Percentiles rank a stretch among this genome's conserved stretches.
phyloP scores from a whole-genome alignment of 1,139 yeast genomes.

The Kodamaea sp. region DNA sequence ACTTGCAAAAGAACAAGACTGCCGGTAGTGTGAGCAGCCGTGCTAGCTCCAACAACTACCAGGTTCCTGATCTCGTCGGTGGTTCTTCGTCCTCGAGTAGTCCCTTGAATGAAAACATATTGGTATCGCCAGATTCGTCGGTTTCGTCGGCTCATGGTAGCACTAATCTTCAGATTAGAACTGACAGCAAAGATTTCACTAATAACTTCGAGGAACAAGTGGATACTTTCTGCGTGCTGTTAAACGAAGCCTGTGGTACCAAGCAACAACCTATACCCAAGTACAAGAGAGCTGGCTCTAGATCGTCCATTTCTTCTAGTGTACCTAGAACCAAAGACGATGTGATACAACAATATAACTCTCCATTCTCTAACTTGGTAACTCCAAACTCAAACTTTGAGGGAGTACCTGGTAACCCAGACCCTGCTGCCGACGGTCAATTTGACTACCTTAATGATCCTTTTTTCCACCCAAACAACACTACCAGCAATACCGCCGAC shows the following conservation, averaged over 20 bases:
- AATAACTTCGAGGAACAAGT: constrained; percentile 43
- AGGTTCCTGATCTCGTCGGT: constrained; percentile 39
- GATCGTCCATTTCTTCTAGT: constrained; percentile 6
- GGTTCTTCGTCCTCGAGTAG: constrained; percentile 38
- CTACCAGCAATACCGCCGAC: constrained; percentile 10
- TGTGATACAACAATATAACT: constrained; percentile 10
- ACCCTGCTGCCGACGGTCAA: neutral
- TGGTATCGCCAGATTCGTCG: constrained; percentile 38
- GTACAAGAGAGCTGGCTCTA: constrained; percentile 23
- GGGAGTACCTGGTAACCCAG: constrained; percentile 1
- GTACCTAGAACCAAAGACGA: constrained; percentile 6
- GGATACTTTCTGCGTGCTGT: constrained; percentile 70
- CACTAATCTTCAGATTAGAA: constrained; percentile 10
- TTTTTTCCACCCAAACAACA: constrained; percentile 21
- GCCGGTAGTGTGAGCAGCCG: constrained; percentile 7
- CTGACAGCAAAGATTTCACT: constrained; percentile 15
- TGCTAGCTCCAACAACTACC: constrained; percentile 12
- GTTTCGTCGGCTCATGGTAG: constrained; percentile 17
- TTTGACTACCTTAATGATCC: constrained; percentile 29
- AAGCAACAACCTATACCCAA: constrained; percentile 69
- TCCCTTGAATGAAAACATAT: constrained; percentile 42
- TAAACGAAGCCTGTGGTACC: constrained; percentile 86
- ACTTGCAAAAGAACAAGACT: constrained; percentile 13
- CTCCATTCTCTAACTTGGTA: constrained; percentile 25
- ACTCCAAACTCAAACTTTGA: constrained; percentile 17